Conservation (phyloP, 495 filamentous ascomycete genomes). For the Hypoxylon subgilvum region DNA sequence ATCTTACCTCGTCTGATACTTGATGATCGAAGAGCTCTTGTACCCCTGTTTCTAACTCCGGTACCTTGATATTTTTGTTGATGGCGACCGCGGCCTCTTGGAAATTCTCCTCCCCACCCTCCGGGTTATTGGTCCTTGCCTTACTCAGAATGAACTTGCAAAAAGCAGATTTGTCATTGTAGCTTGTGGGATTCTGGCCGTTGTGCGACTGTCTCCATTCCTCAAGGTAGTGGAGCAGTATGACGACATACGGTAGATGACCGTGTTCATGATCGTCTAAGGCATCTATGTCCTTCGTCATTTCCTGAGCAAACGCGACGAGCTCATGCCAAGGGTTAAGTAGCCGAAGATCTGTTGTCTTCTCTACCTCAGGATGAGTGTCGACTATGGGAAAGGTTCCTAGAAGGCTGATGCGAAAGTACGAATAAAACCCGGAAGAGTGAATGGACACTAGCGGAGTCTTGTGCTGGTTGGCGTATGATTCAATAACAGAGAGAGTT, state of each 20-base stretch:
- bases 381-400: conserved; percentile 90
- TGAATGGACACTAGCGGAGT: conserved; percentile 83
- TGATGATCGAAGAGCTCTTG: conserved; percentile 78
- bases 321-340: conserved; percentile 89
- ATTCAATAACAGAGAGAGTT: conserved; percentile 62
- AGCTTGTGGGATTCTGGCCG: conserved; percentile 71
- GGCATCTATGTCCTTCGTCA: conserved; percentile 68
- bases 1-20: conserved; percentile 51
- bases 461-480: conserved; percentile 63
- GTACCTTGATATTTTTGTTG: conserved; percentile 71
- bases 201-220: conserved; percentile 78
- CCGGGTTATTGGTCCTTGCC: conserved; percentile 74
- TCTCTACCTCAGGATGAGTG: conserved; percentile 88
- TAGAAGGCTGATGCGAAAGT: conserved; percentile 78
- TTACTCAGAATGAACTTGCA: conserved; percentile 67
- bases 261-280: conserved; percentile 85
- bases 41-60: conserved; percentile 69
- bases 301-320: conserved; percentile 62
- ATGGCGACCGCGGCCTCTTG: conserved; percentile 90
- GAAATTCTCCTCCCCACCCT: conserved; percentile 96
- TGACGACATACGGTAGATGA: conserved; percentile 85
- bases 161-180: conserved; percentile 88
- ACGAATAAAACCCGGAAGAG: conserved; percentile 86
- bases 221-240: conserved; percentile 85
- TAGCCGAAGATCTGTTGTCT: conserved; percentile 84